Evolutionary conservation across 495 filamentous ascomycete genomes (phyloP), one percentile per base, ranked within the genome.

Genomic region (Penicillium waksmanii): DNA sequence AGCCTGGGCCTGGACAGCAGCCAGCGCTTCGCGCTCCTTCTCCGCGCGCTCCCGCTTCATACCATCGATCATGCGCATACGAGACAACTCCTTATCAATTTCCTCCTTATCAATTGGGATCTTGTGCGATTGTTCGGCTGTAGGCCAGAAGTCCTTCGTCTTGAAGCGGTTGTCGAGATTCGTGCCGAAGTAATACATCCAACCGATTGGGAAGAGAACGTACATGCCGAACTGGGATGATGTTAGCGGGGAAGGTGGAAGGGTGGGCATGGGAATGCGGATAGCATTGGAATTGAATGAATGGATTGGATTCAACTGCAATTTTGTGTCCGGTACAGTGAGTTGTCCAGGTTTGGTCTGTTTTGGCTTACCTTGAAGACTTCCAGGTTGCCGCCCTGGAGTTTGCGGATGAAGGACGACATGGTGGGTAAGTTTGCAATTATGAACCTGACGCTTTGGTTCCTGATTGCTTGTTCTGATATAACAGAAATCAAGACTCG

Each of bases 101-200:
- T 99, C 95, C 36, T 96, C 94, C 60, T 81, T 85, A 61, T 98
- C 93, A 43, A 88, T 83, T 0, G 95, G 95, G 51, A 99, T 92
- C 69, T 83, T 90, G 74, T 99, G 89, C 42, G 91, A 91, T 72
- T 94, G 84, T 60, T 90, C 89, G 34, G 86, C 79, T 64, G 87
- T 90, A 21, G 95, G 95, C 95, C 95, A 99, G 83, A 99, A 99
- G 58, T 89, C 89, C 12, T 89, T 86, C 1, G 96, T 90, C 46
- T 81, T 69, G 80, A 99, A 99, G 58, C 89, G 88, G 55, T 86
- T 83, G 75, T 99, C 95, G 61, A 99, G 90, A 74, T 99, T 99
- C 44, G 93, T 96, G 72, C 95, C 95, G 80, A 97, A 98, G 79
- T 98, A 98, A 82, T 96, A 98, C 95, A 98, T 98, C 80, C 95